Evolutionary conservation across 2,329 filamentous ascomycete species (phyloP).

Genomic region (Pseudocercospora eumusae): DNA sequence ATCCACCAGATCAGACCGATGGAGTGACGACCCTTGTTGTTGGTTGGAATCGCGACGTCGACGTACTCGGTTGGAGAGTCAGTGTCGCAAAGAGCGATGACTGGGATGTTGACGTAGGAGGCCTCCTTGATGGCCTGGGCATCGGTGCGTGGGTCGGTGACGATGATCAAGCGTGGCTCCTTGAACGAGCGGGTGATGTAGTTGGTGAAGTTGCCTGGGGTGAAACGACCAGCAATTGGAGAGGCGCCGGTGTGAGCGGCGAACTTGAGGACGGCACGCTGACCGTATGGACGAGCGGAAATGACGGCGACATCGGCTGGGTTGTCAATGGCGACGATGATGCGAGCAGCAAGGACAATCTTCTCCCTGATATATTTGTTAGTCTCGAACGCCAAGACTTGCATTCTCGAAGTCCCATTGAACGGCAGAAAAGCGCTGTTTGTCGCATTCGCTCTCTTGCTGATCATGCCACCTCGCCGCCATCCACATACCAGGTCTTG

Average conservation of each 20-base stretch:
- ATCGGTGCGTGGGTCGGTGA: conserved; percentile 99
- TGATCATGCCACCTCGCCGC: background rate
- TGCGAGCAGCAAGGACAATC: conserved; percentile 96
- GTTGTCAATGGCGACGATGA: conserved; percentile 99
- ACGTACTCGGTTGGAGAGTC: conserved; percentile 99
- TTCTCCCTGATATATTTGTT: conserved; percentile 75
- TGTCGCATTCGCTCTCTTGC: background rate
- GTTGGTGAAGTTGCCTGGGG: conserved; percentile 99
- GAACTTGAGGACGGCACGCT: conserved; percentile 99
- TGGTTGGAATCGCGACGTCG: conserved; percentile 99
- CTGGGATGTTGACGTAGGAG: conserved; percentile 99
- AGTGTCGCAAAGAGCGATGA: conserved; percentile 98
- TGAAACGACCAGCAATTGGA: conserved; percentile 99
- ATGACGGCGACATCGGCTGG: conserved; percentile 99
- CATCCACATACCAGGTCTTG: conserved; percentile 87
- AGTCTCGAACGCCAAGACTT: conserved; percentile 13
- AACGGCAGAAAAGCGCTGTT: background rate
- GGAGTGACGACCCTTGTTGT: conserved; percentile 99
- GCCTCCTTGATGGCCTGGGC: conserved; percentile 99
- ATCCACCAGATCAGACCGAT: conserved; percentile 99
- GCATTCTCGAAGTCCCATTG: conserved; percentile 1
- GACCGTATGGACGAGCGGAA: conserved; percentile 98
- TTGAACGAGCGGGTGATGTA: conserved; percentile 99
- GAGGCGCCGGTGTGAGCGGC: conserved; percentile 96
- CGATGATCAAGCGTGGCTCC: conserved; percentile 98